Base-by-base conservation (phyloP, 2,329 filamentous ascomycete species). In the Trichoderma simmonsii region DNA sequence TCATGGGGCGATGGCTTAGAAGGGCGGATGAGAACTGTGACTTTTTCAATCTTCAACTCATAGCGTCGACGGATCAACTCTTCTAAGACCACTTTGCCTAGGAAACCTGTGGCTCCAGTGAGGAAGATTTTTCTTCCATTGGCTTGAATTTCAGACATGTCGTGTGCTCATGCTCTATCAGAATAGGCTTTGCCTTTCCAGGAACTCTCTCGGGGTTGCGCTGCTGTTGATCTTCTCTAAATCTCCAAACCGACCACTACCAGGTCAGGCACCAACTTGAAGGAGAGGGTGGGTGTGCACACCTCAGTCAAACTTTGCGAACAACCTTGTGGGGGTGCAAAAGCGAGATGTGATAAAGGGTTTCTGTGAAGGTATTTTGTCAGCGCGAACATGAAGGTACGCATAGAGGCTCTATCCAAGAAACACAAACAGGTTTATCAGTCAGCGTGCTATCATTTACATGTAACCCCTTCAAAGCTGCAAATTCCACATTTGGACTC, bases 81-180 rank as follows among this genome's bases (percentile, higher is more conserved):
- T 39, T 66, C 63, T 12, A 66, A 26, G 24, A 66, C 63, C 34
- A 66, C 63, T 54, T 56, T 66, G 26, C 63, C 63, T 6, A 66
- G 6, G 30, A 66, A 66, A 0, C 63, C 63, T 18, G 63, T 66
- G n/a, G 15, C 63, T 18, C 63, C 63, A 14, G 63, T 66, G 15
- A 66, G 39, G 30, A 66, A 63, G 34, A 63, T 48, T 30, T 3
- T 21, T 15, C 36, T 63, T 9, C 61, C 18, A 21, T 28, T 54
- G n/a, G n/a, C 48, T 24, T 54, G 48, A 24, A 4, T 2, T 24
- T 54, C 48, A 21, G 48, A 54, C 48, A 54, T 54, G 48, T 24
- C 6, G 48, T 54, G 48, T 24, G 48, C 24, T 21, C 48, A 54
- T 21, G n/a, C 48, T 24, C 48, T 14, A 24, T 21, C 48, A 54